Conservation (phyloP, 2,329 filamentous ascomycete genomes). For the Aspergillus sp. region DNA sequence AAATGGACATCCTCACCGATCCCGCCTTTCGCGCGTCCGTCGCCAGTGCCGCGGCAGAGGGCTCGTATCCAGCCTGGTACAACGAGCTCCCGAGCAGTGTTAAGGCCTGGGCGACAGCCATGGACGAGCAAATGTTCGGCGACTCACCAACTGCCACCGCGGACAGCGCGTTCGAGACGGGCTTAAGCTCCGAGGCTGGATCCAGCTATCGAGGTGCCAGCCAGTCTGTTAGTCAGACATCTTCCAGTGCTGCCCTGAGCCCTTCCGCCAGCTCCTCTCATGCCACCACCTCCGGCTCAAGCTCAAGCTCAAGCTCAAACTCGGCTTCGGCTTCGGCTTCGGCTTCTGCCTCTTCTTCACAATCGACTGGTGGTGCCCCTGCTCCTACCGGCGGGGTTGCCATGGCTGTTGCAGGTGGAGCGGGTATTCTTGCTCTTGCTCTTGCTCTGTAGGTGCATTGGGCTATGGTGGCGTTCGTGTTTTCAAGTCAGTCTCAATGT, state of each 20-base stretch:
- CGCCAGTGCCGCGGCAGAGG: conserved; percentile 19
- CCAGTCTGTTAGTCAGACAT: background rate
- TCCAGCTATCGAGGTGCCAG: background rate
- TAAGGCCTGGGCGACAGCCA: conserved; percentile 17
- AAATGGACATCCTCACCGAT: conserved; percentile 18
- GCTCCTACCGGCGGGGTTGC: conserved; percentile 13
- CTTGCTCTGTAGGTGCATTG: conserved; percentile 18
- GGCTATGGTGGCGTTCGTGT: too few species aligned
- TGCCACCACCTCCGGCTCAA: background rate
- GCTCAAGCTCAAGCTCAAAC: conserved; percentile 5
- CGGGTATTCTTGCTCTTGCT: conserved; percentile 20
- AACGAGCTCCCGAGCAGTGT: conserved; percentile 22
- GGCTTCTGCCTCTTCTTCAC: conserved; percentile 2
- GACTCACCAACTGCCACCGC: conserved; percentile 8
- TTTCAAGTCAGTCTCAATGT: too few species aligned
- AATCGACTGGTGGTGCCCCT: conserved; percentile 11
- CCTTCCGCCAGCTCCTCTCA: background rate
- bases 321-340: background rate
- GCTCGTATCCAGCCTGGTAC: conserved; percentile 27
- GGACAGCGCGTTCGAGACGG: background rate
- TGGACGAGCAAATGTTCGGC: background rate
- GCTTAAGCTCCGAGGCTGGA: conserved; percentile 2
- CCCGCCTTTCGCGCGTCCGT: conserved; percentile 19
- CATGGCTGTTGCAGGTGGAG: conserved; percentile 18
- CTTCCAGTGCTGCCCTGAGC: background rate